These are phyloP conservation scores for Melaleuca quinquenervia DNA, from an alignment of 345 rosid genomes.

Conservation along the genomic window DNA sequence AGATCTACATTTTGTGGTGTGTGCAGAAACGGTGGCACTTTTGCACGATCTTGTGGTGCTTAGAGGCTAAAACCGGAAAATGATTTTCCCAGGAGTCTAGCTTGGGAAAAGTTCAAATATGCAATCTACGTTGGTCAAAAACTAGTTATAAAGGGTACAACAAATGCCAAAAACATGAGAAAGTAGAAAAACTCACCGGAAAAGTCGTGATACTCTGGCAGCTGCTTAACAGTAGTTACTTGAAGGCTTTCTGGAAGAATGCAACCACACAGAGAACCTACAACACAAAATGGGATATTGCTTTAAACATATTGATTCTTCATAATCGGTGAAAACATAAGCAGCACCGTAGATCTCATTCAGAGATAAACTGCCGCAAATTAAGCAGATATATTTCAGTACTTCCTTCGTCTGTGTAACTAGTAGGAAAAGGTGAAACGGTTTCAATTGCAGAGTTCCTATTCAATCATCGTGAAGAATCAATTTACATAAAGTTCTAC, in stretches of 20 bases:
- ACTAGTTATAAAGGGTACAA: neutral
- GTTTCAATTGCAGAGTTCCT: neutral
- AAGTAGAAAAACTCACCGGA: conserved; percentile 12
- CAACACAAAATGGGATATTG: neutral
- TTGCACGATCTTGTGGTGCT: neutral
- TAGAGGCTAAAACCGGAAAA: neutral
- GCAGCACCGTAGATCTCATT: neutral
- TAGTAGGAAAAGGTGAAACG: neutral
- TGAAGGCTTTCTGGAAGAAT: conserved; percentile 79
- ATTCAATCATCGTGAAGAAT: neutral
- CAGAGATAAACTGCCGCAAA: neutral
- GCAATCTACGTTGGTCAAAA: neutral
- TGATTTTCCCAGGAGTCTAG: neutral
- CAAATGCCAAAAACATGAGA: neutral
- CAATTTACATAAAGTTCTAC: neutral
- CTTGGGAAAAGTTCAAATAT: neutral
- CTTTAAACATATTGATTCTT: neutral
- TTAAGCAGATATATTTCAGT: neutral
- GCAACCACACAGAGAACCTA: conserved; percentile 63
- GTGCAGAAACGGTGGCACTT: neutral
- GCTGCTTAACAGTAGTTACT: conserved; percentile 54
- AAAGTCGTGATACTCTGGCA: conserved; percentile 44
- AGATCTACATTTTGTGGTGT: neutral
- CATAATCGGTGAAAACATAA: neutral
- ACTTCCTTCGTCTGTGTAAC: neutral